Evolutionary conservation across 176 grass and related monocot genomes (phyloP).

Genomic region (Dactylis glomerata): DNA sequence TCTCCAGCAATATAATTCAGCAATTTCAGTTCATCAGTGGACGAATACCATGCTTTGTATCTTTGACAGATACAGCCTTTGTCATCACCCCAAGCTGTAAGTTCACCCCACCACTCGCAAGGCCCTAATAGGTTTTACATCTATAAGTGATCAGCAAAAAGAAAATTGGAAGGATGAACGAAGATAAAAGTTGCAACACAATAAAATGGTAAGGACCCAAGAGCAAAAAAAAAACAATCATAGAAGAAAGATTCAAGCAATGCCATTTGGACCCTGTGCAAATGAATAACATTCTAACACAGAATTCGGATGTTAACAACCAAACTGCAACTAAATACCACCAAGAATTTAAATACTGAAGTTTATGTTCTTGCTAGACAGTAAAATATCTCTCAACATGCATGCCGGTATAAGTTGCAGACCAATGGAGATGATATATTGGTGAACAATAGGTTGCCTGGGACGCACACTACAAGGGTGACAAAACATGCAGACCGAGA

Average conservation of each 20-base stretch:
- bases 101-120: constrained; percentile 83
- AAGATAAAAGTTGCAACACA: background rate
- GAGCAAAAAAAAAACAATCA: background rate
- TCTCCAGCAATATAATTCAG: constrained; percentile 81
- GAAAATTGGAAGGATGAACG: background rate
- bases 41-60: constrained; percentile 42
- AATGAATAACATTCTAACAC: background rate
- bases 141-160: background rate
- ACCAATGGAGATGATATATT: background rate
- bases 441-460: background rate
- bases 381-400: background rate
- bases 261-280: background rate
- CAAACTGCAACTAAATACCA: background rate
- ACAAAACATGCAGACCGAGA: background rate
- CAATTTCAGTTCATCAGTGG: constrained; percentile 70
- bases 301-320: background rate
- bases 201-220: background rate
- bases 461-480: background rate
- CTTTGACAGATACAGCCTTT: background rate
- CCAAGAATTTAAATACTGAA: background rate
- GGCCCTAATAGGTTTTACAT: constrained; percentile 43
- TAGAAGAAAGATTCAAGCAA: background rate
- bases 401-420: background rate
- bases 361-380: background rate
- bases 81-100: constrained; percentile 72